Evolutionary conservation across 257 asterid genomes (phyloP).

Genomic region (Leonotis leonurus): DNA sequence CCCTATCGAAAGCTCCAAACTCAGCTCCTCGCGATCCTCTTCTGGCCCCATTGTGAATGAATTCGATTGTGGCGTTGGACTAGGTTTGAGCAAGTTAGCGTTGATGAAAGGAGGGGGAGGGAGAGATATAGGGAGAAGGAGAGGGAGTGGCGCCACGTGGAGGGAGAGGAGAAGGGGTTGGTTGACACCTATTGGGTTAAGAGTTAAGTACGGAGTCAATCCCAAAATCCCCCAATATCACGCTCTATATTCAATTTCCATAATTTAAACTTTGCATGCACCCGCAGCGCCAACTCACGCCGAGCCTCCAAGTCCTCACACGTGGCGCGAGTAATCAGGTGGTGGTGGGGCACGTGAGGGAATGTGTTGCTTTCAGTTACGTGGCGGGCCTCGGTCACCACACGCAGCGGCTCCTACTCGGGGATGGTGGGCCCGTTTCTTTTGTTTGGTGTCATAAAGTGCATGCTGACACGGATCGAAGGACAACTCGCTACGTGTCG

Average conservation of each 20-base stretch:
- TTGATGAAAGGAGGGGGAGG: not conserved
- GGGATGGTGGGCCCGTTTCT: not conserved
- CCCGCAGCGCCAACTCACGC: constrained; percentile 6
- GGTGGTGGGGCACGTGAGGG: constrained; percentile 34
- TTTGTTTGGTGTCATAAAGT: not conserved
- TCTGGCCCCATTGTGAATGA: constrained; percentile 16
- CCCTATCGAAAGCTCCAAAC: constrained; percentile 64
- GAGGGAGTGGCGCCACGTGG: constrained; percentile 40
- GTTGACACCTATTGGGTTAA: constrained; percentile 33
- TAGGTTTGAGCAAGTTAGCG: constrained; percentile 23
- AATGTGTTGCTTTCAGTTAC: constrained; percentile 28
- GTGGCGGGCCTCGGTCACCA: not conserved
- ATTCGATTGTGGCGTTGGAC: too few species aligned
- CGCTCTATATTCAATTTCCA: constrained; percentile 5
- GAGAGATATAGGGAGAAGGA: constrained; percentile 3
- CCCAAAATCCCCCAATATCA: constrained; percentile 16
- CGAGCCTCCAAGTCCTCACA: not conserved
- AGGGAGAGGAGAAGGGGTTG: constrained; percentile 16
- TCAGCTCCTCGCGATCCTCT: constrained; percentile 41
- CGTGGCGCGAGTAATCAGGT: constrained; percentile 22
- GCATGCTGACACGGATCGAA: not conserved
- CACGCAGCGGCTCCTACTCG: not conserved
- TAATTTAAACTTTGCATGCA: constrained; percentile 20
- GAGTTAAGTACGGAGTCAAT: constrained; percentile 32
- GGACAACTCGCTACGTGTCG: not conserved